Conservation (phyloP, 2,329 filamentous ascomycete genomes). For the Colletotrichum limetticola region DNA sequence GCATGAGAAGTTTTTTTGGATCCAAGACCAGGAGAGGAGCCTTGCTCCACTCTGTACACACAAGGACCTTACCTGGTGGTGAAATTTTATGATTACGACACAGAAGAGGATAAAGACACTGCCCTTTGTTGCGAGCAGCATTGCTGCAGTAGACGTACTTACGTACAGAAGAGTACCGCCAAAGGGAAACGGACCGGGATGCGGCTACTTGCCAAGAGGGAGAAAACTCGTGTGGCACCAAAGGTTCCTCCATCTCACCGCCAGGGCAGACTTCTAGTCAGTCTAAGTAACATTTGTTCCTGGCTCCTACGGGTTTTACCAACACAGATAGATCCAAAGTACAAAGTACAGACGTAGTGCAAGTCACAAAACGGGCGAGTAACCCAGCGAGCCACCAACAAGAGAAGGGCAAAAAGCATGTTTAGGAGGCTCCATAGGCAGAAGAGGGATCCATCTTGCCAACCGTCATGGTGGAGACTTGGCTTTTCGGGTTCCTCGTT, state of each 20-base stretch:
- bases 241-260: background rate
- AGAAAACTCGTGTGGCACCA: background rate
- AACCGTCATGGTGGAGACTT: constrained; percentile 30
- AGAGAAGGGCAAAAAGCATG: background rate
- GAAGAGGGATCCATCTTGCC: constrained; percentile 1
- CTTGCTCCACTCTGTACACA: constrained; percentile 27
- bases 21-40: constrained; percentile 9
- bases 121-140: background rate
- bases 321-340: background rate
- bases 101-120: constrained; percentile 11
- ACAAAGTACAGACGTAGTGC: background rate
- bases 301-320: background rate
- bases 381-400: constrained; percentile 13
- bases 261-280: background rate
- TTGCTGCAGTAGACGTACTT: background rate
- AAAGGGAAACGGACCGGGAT: background rate
- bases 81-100: constrained; percentile 22
- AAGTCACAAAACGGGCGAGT: constrained; percentile 14
- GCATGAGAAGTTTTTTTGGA: constrained; percentile 33
- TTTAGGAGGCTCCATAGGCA: constrained; percentile 9
- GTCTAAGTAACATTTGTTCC: background rate
- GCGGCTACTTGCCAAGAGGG: background rate
- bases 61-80: constrained; percentile 28
- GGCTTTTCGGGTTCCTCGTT: constrained; percentile 14
- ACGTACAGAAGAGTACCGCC: background rate